These are phyloP conservation scores for Borovskyia barvae DNA, from an alignment of 208 protist genomes.

Conservation along the genomic window DNA sequence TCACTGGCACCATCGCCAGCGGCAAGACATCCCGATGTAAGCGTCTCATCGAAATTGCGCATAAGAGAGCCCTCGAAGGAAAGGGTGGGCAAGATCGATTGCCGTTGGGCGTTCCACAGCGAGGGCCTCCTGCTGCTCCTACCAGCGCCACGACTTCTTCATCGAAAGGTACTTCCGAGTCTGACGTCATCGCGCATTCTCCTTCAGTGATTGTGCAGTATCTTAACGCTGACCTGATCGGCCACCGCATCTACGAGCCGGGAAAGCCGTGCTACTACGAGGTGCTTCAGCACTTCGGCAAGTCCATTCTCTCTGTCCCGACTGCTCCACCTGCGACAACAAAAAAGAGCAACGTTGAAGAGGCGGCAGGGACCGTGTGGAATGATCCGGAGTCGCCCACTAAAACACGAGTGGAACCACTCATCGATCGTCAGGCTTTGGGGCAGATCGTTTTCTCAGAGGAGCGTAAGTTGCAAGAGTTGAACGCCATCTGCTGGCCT, in stretches of 20 bases:
- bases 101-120: too few species aligned
- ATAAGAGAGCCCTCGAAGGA: too few species aligned
- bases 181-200: neutral
- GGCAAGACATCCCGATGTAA: slow-evolving; percentile 72
- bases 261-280: slow-evolving; percentile 67
- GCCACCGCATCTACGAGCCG: slow-evolving; percentile 68
- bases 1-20: slow-evolving; percentile 81
- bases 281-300: slow-evolving; percentile 55
- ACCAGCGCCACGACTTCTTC: neutral
- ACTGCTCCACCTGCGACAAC: neutral
- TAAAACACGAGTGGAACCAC: slow-evolving; percentile 5
- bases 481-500: slow-evolving; percentile 76
- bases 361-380: neutral
- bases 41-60: slow-evolving; percentile 42
- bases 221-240: slow-evolving; percentile 68
- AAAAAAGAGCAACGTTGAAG: neutral
- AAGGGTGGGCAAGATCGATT: slow-evolving; percentile 12
- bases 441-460: slow-evolving; percentile 57
- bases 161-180: neutral
- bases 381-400: too few species aligned
- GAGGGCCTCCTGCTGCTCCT: neutral
- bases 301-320: slow-evolving; percentile 28
- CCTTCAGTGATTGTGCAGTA: slow-evolving; percentile 30
- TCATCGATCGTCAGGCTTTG: slow-evolving; percentile 53
- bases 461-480: slow-evolving; percentile 31